Evolutionary conservation across 108 stramenopile species (phyloP).

Genomic region (Aurantiochytrium sp.): DNA sequence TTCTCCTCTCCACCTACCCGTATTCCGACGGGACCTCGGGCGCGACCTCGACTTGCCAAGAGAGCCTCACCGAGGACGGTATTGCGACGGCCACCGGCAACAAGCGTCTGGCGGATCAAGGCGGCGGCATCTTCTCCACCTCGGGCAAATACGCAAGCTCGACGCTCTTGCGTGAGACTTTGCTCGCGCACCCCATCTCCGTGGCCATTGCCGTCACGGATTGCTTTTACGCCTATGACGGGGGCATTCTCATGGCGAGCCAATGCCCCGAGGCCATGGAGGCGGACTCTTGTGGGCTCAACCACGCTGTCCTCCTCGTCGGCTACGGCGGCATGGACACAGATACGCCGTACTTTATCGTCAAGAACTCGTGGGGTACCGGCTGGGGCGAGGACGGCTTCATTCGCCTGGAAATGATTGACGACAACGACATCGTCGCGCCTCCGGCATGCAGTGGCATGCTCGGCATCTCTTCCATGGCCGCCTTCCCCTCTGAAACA

Average conservation of each 20-base stretch:
- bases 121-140: neutral
- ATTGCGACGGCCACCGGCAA: neutral
- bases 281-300: neutral
- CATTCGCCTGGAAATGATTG: neutral
- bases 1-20: neutral
- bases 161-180: neutral
- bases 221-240: neutral
- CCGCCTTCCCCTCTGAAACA: neutral
- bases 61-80: neutral
- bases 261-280: neutral
- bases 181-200: neutral
- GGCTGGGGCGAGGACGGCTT: constrained; percentile 36
- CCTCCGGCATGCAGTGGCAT: neutral
- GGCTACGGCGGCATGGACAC: constrained; percentile 9
- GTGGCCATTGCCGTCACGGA: neutral
- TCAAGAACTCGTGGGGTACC: constrained; percentile 26
- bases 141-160: neutral
- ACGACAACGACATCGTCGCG: neutral
- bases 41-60: neutral
- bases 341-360: neutral
- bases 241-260: neutral
- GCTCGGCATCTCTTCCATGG: neutral
- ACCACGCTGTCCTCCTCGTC: constrained; percentile 13
- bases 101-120: neutral
- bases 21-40: neutral